A percentile compares a stretch with the other conserved stretches of the same genome.
Evolutionary conservation across 208 protist species (phyloP).

Genomic region (Crithidia mellificae): DNA sequence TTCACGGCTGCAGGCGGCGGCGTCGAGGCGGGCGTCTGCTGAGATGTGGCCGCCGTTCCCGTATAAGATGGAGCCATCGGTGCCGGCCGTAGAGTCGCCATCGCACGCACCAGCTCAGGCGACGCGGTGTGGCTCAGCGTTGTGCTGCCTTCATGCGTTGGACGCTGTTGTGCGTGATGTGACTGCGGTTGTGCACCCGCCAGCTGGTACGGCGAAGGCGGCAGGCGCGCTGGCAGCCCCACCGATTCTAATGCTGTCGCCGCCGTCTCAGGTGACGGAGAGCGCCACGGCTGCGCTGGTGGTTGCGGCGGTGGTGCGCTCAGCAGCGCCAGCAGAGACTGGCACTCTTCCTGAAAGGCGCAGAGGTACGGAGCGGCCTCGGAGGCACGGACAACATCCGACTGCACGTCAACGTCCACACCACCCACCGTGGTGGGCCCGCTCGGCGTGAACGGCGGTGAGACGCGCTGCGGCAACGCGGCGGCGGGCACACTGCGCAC

Average conservation of each 20-base stretch:
- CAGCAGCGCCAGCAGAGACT: conserved; percentile 33
- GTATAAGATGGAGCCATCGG: neutral
- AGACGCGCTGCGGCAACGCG: neutral
- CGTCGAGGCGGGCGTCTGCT: neutral
- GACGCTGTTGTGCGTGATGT: neutral
- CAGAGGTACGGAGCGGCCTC: conserved; percentile 27
- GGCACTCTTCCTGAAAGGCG: conserved; percentile 39
- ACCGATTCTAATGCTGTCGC: neutral
- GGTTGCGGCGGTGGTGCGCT: neutral
- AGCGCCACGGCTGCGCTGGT: neutral
- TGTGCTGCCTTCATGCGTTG: neutral
- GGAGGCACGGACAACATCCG: conserved; percentile 16
- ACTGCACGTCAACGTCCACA: conserved; percentile 23
- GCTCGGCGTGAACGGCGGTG: too few species aligned
- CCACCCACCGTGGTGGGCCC: conserved; percentile 8
- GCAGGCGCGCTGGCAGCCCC: neutral
- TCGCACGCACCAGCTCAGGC: neutral
- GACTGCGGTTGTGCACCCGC: neutral
- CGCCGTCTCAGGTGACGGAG: too few species aligned
- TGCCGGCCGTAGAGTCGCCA: neutral
- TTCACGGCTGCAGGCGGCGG: neutral
- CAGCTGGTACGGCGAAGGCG: neutral
- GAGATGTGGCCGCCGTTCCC: too few species aligned
- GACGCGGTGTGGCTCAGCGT: neutral
- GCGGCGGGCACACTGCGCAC: conserved; percentile 6